These are phyloP conservation scores for Parachaetomium inaequale DNA, from an alignment of 495 filamentous ascomycete species.

Conservation along the genomic window DNA sequence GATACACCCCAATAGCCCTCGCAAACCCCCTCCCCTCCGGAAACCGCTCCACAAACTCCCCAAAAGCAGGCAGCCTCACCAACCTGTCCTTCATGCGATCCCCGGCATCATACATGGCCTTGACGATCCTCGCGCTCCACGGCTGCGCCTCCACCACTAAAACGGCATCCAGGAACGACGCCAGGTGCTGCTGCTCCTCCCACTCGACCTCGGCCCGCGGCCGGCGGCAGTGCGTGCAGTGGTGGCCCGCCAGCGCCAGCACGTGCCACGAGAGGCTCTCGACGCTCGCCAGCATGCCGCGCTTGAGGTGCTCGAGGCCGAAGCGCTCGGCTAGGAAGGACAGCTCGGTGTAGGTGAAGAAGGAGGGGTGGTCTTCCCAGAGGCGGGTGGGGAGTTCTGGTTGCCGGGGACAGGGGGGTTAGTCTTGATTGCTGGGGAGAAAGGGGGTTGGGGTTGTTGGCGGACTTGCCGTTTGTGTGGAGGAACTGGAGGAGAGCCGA, in stretches of 20 bases:
- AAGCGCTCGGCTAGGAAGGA: conserved; percentile 12
- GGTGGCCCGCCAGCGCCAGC: not conserved
- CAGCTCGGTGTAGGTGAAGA: not conserved
- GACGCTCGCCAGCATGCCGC: not conserved
- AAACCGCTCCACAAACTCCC: not conserved
- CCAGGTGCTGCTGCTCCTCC: conserved; percentile 2
- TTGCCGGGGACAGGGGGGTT: not conserved
- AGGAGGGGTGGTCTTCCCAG: conserved; percentile 3
- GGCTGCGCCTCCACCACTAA: conserved; percentile 1
- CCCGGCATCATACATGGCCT: conserved; percentile 15
- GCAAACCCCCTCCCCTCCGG: not conserved
- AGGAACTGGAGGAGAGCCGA: conserved; percentile 2
- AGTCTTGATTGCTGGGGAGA: not conserved
- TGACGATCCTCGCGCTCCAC: conserved; percentile 12
- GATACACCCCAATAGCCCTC: not conserved
- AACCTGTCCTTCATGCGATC: conserved; percentile 4
- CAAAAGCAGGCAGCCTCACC: not conserved
- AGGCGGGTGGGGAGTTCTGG: not conserved
- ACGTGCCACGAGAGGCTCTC: conserved; percentile 2
- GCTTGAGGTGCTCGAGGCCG: not conserved
- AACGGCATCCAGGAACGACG: conserved; percentile 7
- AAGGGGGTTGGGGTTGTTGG: not conserved
- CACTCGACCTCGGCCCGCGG: not conserved
- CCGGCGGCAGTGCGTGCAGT: not conserved
- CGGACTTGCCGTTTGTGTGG: conserved; percentile 4